Percentiles rank a stretch among this genome's conserved stretches.
These are phyloP conservation scores for Geotrichum carabidarum DNA, from an alignment of 1,139 yeast species.

Conservation along the genomic window DNA sequence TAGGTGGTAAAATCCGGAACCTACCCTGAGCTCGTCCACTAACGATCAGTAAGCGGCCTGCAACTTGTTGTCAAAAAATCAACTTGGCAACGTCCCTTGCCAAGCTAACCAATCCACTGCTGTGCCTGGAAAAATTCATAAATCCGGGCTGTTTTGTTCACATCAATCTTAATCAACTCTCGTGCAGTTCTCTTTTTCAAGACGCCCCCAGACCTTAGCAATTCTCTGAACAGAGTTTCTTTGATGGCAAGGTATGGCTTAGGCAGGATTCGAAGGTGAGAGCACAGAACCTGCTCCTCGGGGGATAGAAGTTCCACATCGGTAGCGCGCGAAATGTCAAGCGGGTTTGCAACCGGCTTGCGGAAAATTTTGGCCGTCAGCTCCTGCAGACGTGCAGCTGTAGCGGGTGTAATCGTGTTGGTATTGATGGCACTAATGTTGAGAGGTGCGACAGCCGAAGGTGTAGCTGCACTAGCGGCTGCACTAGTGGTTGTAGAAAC, in stretches of 20 bases:
- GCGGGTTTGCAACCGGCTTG: slow-evolving; percentile 35
- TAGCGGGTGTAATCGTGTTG: slow-evolving; percentile 19
- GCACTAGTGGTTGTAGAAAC: slow-evolving; percentile 11
- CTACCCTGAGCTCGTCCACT: not conserved
- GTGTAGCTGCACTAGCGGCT: slow-evolving; percentile 10
- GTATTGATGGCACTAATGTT: slow-evolving; percentile 14
- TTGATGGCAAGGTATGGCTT: slow-evolving; percentile 92
- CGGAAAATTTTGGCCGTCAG: slow-evolving; percentile 24
- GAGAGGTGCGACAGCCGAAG: slow-evolving; percentile 7
- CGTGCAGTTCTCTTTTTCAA: slow-evolving; percentile 79
- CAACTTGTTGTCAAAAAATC: not conserved
- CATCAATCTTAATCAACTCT: slow-evolving; percentile 77
- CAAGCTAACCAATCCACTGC: slow-evolving; percentile 56
- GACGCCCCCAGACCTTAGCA: slow-evolving; percentile 76
- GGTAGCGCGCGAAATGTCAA: slow-evolving; percentile 75
- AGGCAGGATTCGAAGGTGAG: slow-evolving; percentile 78
- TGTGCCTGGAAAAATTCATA: slow-evolving; percentile 90
- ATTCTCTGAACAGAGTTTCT: slow-evolving; percentile 81
- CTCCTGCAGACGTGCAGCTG: slow-evolving; percentile 15
- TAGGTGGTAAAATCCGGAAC: no score
- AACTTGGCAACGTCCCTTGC: not conserved
- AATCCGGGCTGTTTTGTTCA: slow-evolving; percentile 76
- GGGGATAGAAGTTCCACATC: slow-evolving; percentile 77
- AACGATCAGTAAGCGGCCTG: not conserved
- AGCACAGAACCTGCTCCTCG: slow-evolving; percentile 82